These are phyloP conservation scores for Conoideocrella luteorostrata DNA, from an alignment of 2,329 filamentous ascomycete genomes.

Conservation along the genomic window DNA sequence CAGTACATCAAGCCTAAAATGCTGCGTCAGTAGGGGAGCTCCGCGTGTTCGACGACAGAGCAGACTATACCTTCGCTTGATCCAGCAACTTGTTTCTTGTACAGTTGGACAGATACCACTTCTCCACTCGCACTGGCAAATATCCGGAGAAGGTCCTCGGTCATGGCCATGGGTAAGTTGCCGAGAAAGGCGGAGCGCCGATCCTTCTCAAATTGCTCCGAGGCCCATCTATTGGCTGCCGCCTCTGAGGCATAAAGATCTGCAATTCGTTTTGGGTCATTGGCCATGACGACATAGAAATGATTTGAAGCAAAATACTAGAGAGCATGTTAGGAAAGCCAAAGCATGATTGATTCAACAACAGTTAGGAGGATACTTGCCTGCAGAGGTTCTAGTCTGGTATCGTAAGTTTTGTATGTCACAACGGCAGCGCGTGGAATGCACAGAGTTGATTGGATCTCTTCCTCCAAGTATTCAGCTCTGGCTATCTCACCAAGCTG, in stretches of 20 bases:
- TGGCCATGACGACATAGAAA: conserved; percentile 20
- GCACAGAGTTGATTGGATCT: conserved; percentile 26
- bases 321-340: not conserved
- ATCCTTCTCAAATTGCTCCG: conserved; percentile 34
- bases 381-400: conserved; percentile 39
- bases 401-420: conserved; percentile 45
- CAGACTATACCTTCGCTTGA: not conserved
- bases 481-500: conserved; percentile 38
- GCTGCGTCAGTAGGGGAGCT: conserved; percentile 12
- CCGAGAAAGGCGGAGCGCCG: conserved; percentile 42
- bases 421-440: conserved; percentile 37
- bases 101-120: conserved; percentile 24
- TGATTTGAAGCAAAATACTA: conserved; percentile 10
- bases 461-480: conserved; percentile 27
- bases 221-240: not conserved
- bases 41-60: not conserved
- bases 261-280: conserved; percentile 14
- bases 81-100: conserved; percentile 17
- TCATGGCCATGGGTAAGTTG: conserved; percentile 32
- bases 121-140: conserved; percentile 32
- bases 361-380: conserved; percentile 28
- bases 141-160: conserved; percentile 28
- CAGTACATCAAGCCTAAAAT: conserved; percentile 15
- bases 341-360: not conserved
- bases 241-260: not conserved